These are phyloP conservation scores for Xylariaceae sp. DNA, from an alignment of 2,329 filamentous ascomycete genomes.

Conservation along the genomic window DNA sequence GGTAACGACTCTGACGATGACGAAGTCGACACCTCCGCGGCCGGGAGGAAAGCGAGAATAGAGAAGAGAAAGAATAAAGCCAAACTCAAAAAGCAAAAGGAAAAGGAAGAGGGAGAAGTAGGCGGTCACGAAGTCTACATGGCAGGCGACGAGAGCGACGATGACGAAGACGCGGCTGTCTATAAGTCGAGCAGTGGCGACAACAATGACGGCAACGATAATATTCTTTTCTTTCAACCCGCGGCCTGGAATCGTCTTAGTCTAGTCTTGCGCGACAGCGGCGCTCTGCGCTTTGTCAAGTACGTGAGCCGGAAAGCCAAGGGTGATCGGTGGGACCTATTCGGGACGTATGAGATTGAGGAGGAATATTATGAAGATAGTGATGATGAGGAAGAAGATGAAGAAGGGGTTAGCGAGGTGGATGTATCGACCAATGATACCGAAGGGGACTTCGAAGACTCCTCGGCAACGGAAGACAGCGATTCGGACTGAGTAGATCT, in stretches of 20 bases:
- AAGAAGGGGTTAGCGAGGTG: conserved; percentile 34
- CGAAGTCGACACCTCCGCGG: conserved; percentile 24
- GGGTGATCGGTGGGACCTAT: conserved; percentile 91
- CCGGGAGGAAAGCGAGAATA: conserved; percentile 34
- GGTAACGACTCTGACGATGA: conserved; percentile 39
- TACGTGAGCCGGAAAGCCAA: conserved; percentile 79
- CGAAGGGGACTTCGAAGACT: conserved; percentile 55
- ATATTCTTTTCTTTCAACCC: conserved; percentile 58
- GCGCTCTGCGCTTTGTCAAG: conserved; percentile 89
- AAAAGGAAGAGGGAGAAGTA: conserved; percentile 46
- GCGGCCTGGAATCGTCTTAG: conserved; percentile 84
- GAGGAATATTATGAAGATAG: conserved; percentile 43
- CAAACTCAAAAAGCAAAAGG: conserved; percentile 27
- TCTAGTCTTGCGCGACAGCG: conserved; percentile 81
- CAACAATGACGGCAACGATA: conserved; percentile 74
- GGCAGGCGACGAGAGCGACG: conserved; percentile 69
- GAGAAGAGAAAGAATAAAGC: conserved; percentile 26
- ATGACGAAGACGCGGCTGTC: conserved; percentile 72
- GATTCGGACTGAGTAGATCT: conserved; percentile 22
- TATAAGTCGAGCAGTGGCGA: conserved; percentile 73
- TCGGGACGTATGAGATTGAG: conserved; percentile 68
- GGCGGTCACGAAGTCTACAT: conserved; percentile 89
- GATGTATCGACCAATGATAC: conserved; percentile 38
- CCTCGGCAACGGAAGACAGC: conserved; percentile 37
- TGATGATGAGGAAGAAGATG: conserved; percentile 35